These are phyloP conservation scores for Ophiostoma himal-ulmi DNA, from an alignment of 2,329 filamentous ascomycete species.

Conservation along the genomic window DNA sequence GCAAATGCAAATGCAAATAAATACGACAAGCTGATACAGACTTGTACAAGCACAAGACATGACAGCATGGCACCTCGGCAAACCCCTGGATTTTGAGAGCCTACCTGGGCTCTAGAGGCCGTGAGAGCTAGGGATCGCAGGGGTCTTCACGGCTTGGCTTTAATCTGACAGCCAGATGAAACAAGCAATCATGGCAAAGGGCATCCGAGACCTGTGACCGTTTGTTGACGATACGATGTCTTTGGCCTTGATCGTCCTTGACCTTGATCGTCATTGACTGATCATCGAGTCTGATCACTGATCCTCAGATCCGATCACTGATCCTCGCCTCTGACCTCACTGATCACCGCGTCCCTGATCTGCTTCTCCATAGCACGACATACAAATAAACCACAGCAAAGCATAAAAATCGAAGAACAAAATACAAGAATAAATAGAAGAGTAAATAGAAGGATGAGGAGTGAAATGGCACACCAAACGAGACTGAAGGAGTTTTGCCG, in stretches of 20 bases:
- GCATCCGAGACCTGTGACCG: not conserved
- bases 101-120: no score
- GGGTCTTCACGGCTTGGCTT: not conserved
- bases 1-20: not conserved
- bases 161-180: slow-evolving; percentile 6
- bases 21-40: not conserved
- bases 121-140: not conserved
- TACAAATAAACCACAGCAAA: not conserved
- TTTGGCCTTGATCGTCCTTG: not conserved
- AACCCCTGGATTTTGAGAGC: not conserved
- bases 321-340: not conserved
- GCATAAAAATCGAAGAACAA: not conserved
- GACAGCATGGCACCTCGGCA: not conserved
- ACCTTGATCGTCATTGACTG: no score
- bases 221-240: not conserved
- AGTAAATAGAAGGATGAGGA: not conserved
- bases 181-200: not conserved
- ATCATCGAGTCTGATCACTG: not conserved
- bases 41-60: not conserved
- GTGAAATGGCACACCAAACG: not conserved
- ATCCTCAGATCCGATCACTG: not conserved
- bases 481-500: not conserved
- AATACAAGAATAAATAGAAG: not conserved
- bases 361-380: not conserved
- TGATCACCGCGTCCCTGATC: not conserved